Evolutionary conservation across 768 basidiomycete genomes (phyloP).

Genomic region (Russula sp.): DNA sequence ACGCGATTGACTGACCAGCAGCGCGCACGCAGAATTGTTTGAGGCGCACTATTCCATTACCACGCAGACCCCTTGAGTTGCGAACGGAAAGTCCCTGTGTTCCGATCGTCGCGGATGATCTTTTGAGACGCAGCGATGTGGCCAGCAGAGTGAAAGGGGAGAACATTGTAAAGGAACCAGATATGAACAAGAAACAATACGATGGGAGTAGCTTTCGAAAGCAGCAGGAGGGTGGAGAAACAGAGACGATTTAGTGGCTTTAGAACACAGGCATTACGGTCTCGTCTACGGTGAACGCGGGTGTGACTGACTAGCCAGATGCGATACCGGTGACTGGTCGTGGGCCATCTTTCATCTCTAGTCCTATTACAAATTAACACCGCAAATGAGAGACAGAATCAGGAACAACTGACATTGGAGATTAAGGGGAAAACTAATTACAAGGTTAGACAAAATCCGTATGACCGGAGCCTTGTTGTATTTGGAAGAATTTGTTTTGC

Average conservation of each 20-base stretch:
- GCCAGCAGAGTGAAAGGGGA: conserved; percentile 5
- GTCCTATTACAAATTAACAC: background rate
- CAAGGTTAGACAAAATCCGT: no score
- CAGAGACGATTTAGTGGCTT: background rate
- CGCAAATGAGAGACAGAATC: background rate
- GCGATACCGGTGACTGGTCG: background rate
- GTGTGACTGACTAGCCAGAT: background rate
- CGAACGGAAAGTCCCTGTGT: background rate
- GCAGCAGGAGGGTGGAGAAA: background rate
- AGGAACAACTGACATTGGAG: background rate
- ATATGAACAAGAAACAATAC: background rate
- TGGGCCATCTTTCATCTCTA: background rate
- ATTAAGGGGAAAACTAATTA: no score
- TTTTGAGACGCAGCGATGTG: conserved; percentile 5
- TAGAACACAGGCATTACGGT: background rate
- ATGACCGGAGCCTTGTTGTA: no score
- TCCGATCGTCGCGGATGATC: background rate
- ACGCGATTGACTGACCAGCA: background rate
- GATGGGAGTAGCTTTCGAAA: background rate
- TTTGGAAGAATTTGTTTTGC: no score
- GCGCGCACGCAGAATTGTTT: background rate
- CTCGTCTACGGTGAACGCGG: background rate
- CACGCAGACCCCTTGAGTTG: background rate
- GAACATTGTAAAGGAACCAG: background rate
- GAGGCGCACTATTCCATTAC: background rate